Conservation (phyloP, 345 rosid genomes). For the Acer negundo region DNA sequence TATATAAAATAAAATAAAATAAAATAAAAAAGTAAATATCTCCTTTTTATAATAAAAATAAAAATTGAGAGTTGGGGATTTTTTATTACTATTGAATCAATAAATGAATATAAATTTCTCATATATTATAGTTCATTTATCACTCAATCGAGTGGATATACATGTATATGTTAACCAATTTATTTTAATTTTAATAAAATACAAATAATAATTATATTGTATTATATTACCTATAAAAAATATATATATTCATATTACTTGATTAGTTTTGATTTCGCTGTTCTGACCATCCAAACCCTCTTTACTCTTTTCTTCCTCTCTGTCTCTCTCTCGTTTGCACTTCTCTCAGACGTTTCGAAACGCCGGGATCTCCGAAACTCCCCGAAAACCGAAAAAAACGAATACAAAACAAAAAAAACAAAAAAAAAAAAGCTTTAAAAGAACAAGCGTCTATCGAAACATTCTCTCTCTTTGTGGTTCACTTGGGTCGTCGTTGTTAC, state of each 20-base stretch:
- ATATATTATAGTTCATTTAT: too few relatives aligned
- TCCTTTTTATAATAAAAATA: too few relatives aligned
- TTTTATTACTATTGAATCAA: too few relatives aligned
- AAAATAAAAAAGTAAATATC: too few relatives aligned
- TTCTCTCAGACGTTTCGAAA: slow-evolving; percentile 29
- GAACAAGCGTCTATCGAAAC: background rate
- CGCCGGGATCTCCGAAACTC: slow-evolving; percentile 29
- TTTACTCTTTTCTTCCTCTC: slow-evolving; percentile 19
- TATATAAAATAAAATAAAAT: too few relatives aligned
- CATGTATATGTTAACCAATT: background rate
- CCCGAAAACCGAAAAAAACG: background rate
- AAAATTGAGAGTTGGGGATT: too few relatives aligned
- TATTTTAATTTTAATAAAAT: background rate
- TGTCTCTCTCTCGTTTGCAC: slow-evolving; percentile 25
- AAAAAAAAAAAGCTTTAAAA: background rate
- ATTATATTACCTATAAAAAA: background rate
- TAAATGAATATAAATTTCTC: background rate
- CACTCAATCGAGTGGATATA: background rate
- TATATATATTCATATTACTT: background rate
- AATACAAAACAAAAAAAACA: background rate
- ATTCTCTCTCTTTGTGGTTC: background rate
- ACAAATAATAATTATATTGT: too few relatives aligned
- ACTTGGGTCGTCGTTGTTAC: background rate
- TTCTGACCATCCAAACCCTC: slow-evolving; percentile 48
- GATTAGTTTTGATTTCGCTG: slow-evolving; percentile 26